Conservation (phyloP, 106 monocot genomes). For the Dendrobium nobile region DNA sequence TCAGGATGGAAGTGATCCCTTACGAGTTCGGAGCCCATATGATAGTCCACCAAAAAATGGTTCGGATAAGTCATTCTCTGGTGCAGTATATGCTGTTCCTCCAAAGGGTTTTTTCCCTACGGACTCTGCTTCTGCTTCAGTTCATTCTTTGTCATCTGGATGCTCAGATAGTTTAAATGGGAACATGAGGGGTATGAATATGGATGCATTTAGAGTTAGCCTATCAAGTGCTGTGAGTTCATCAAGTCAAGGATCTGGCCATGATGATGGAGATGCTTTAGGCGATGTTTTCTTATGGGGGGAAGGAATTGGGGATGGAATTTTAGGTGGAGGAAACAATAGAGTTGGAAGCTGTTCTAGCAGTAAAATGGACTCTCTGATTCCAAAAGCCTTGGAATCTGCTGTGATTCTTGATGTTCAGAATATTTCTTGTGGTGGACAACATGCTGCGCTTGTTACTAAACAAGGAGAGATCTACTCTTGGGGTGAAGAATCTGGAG, state of each 20-base stretch:
- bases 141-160: slow-evolving; percentile 53
- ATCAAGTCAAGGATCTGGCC: slow-evolving; percentile 98
- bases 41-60: slow-evolving; percentile 84
- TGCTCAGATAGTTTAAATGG: slow-evolving; percentile 49
- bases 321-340: slow-evolving; percentile 64
- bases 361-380: slow-evolving; percentile 65
- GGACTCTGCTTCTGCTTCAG: slow-evolving; percentile 42
- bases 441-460: slow-evolving; percentile 81
- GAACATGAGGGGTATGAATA: slow-evolving; percentile 36
- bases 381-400: slow-evolving; percentile 88
- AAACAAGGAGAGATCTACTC: slow-evolving; percentile 95
- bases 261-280: slow-evolving; percentile 98
- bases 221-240: slow-evolving; percentile 97
- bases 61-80: slow-evolving; percentile 51
- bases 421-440: slow-evolving; percentile 76
- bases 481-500: slow-evolving; percentile 97
- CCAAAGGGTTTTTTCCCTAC: slow-evolving; percentile 37
- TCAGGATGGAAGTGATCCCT: slow-evolving; percentile 67
- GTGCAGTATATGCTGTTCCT: slow-evolving; percentile 42
- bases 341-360: slow-evolving; percentile 37
- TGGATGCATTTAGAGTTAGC: slow-evolving; percentile 82
- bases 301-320: slow-evolving; percentile 87
- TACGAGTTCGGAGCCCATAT: slow-evolving; percentile 60
- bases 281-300: slow-evolving; percentile 99
- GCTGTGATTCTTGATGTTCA: slow-evolving; percentile 95